Evolutionary conservation across 2,329 filamentous ascomycete genomes (phyloP).

Genomic region (Penicillium sp.): DNA sequence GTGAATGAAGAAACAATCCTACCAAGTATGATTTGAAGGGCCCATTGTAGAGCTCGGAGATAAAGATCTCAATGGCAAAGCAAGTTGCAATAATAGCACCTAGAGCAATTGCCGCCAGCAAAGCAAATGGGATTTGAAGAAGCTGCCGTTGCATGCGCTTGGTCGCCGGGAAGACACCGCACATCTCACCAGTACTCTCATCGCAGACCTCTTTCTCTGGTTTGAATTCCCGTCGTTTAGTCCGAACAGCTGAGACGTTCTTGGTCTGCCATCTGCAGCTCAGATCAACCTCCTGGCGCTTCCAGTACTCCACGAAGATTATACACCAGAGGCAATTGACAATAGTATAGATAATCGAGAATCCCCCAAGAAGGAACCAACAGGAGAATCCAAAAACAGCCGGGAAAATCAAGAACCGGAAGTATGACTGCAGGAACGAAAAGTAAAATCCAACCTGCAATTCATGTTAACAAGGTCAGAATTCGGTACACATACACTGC

Average conservation of each 20-base stretch:
- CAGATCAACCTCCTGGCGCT: slow-evolving; percentile 84
- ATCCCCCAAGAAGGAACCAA: slow-evolving; percentile 80
- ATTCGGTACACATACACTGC: background rate
- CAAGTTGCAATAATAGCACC: slow-evolving; percentile 85
- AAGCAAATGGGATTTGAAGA: slow-evolving; percentile 83
- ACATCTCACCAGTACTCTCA: slow-evolving; percentile 75
- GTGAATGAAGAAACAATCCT: slow-evolving; percentile 33
- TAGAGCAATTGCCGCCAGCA: slow-evolving; percentile 70
- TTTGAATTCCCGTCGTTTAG: slow-evolving; percentile 72
- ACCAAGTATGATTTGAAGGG: slow-evolving; percentile 84
- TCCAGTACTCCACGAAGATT: slow-evolving; percentile 94
- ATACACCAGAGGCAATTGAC: slow-evolving; percentile 82
- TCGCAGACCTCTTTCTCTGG: slow-evolving; percentile 77
- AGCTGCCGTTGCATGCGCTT: slow-evolving; percentile 79
- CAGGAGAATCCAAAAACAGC: slow-evolving; percentile 74
- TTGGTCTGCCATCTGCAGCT: slow-evolving; percentile 88
- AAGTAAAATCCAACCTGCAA: slow-evolving; percentile 86
- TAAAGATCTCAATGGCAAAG: slow-evolving; percentile 95
- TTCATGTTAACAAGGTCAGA: background rate
- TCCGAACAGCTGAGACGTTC: slow-evolving; percentile 79
- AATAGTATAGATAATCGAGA: slow-evolving; percentile 78
- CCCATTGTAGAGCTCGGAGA: slow-evolving; percentile 89
- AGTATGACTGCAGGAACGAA: slow-evolving; percentile 92
- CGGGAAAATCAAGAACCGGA: slow-evolving; percentile 78
- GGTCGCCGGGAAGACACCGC: slow-evolving; percentile 72